Evolutionary conservation across 2,329 filamentous ascomycete genomes (phyloP).

Genomic region (Fusarium sp.): DNA sequence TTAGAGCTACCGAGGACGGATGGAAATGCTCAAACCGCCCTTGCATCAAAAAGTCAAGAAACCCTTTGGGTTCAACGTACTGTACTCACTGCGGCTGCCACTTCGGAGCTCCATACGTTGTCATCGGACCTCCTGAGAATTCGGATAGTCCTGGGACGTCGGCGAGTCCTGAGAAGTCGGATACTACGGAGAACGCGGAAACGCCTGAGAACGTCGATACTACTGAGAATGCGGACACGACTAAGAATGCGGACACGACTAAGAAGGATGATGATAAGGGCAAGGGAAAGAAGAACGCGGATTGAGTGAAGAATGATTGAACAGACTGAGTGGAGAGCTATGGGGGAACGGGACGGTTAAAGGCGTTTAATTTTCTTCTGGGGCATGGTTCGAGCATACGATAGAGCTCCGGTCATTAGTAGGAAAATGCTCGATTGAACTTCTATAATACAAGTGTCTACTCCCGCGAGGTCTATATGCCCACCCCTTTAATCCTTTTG

Average conservation of each 20-base stretch:
- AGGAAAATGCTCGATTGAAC: background rate
- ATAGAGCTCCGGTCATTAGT: background rate
- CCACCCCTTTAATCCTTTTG: background rate
- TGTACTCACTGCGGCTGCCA: background rate
- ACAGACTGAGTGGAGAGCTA: background rate
- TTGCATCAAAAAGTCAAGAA: background rate
- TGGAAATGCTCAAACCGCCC: background rate
- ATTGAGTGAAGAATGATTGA: background rate
- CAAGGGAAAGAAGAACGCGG: background rate
- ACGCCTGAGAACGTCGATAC: background rate
- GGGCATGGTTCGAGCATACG: background rate
- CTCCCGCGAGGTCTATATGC: fast-evolving
- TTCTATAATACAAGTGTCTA: background rate
- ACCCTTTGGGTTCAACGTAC: background rate
- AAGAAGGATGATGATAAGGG: background rate
- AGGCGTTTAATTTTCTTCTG: background rate
- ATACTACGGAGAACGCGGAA: too few relatives aligned
- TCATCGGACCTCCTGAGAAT: background rate
- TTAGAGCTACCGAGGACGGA: background rate
- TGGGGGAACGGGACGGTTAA: background rate
- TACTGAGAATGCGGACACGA: background rate
- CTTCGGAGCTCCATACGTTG: background rate
- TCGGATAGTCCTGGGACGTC: background rate
- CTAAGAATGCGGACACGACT: background rate
- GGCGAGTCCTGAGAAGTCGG: background rate